These are phyloP conservation scores for Ananas comosus DNA, from an alignment of 176 grass and related monocot genomes.

Conservation along the genomic window DNA sequence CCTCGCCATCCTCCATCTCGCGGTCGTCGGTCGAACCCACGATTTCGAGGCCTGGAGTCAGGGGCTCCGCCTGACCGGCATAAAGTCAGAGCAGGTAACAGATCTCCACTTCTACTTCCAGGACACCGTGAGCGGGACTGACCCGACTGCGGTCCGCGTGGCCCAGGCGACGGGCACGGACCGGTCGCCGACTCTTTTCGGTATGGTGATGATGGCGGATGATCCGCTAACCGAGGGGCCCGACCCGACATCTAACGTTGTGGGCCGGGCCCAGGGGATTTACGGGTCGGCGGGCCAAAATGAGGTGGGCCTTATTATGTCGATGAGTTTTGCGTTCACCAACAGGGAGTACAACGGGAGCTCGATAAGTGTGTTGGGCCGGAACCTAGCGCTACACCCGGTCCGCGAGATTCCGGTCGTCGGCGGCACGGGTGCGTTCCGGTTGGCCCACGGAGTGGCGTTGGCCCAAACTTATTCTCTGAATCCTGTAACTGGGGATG, in stretches of 20 bases:
- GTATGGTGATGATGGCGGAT: constrained; percentile 42
- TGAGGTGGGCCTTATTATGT: constrained; percentile 27
- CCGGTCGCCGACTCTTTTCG: constrained; percentile 32
- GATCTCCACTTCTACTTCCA: constrained; percentile 58
- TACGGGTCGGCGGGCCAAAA: constrained; percentile 34
- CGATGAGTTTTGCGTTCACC: constrained; percentile 49
- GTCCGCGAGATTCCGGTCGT: constrained; percentile 53
- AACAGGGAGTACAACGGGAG: constrained; percentile 45
- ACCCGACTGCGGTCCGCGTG: constrained; percentile 34
- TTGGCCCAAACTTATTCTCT: constrained; percentile 22
- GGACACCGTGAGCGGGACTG: constrained; percentile 41
- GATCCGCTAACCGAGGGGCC: constrained; percentile 43
- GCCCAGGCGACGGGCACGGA: neutral
- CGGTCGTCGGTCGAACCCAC: too few species aligned
- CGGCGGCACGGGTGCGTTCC: constrained; percentile 43
- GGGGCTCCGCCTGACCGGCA: too few species aligned
- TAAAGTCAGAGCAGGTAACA: constrained; percentile 12
- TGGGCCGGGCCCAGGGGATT: constrained; percentile 45
- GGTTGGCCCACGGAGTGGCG: constrained; percentile 36
- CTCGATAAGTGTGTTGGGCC: constrained; percentile 40
- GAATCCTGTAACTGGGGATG: constrained; percentile 31
- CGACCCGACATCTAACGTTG: constrained; percentile 8
- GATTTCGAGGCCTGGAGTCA: too few species aligned
- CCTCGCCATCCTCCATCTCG: too few species aligned
- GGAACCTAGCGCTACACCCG: constrained; percentile 22